phyloP scores from a whole-genome alignment of 441 rosid species.

The Populus hybrid region DNA sequence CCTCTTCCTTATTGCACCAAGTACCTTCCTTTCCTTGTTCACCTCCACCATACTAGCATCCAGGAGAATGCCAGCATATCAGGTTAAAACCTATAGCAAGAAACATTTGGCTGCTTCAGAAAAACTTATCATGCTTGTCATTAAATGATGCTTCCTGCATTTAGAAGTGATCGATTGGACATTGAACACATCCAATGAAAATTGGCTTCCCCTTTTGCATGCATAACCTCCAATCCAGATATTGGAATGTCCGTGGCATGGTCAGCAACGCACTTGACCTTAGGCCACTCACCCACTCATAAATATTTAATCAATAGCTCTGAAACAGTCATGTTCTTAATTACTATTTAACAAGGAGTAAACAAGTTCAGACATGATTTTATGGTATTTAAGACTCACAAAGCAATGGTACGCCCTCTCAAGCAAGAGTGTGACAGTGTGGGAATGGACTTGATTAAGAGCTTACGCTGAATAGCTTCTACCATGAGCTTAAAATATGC shows the following conservation, averaged over 20 bases:
- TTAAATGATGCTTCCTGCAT: not conserved
- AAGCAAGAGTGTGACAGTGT: not conserved
- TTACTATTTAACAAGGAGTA: not conserved
- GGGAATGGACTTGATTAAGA: too few species aligned
- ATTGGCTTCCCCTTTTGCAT: not conserved
- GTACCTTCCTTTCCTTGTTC: constrained; percentile 73
- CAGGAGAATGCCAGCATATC: constrained; percentile 98
- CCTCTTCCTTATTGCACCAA: constrained; percentile 81
- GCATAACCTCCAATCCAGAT: not conserved
- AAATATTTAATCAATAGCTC: not conserved
- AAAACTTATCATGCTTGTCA: not conserved
- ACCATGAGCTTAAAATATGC: not conserved
- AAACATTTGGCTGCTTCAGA: constrained; percentile 21
- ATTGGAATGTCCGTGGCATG: not conserved
- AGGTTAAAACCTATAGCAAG: constrained; percentile 80
- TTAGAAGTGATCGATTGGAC: not conserved
- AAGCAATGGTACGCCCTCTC: not conserved
- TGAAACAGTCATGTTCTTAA: not conserved
- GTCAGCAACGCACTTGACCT: too few species aligned
- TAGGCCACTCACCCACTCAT: not conserved
- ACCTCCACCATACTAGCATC: constrained; percentile 88
- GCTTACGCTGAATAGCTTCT: not conserved
- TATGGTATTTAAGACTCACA: too few species aligned
- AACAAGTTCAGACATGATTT: not conserved
- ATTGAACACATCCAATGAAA: not conserved